A percentile compares a stretch with the other conserved stretches of the same genome.
These are phyloP conservation scores for Alnus glutinosa DNA, from an alignment of 306 rosid species.

Conservation along the genomic window DNA sequence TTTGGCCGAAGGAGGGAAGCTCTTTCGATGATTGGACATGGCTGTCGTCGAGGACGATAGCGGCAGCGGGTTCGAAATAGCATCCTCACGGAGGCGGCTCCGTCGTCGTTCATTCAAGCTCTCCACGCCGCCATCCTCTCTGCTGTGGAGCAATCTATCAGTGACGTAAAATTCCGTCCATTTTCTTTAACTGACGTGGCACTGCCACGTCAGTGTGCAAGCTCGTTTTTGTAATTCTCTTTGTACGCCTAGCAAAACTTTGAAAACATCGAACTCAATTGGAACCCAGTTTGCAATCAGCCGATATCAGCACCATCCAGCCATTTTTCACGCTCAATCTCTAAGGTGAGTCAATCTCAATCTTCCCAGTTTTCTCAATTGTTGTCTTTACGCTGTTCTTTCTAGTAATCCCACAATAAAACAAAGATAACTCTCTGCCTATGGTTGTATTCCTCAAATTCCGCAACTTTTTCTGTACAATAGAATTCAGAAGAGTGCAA, in stretches of 20 bases:
- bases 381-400: not conserved
- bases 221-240: too few relatives aligned
- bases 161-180: constrained; percentile 9
- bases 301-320: not conserved
- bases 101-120: constrained; percentile 84
- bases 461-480: constrained; percentile 23
- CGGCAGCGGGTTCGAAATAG: constrained; percentile 66
- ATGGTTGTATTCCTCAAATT: constrained; percentile 42
- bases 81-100: constrained; percentile 59
- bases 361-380: not conserved
- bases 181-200: too few relatives aligned
- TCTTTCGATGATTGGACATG: constrained; percentile 66
- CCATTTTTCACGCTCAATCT: not conserved
- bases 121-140: constrained; percentile 82
- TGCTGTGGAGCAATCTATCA: constrained; percentile 72
- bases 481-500: constrained; percentile 7
- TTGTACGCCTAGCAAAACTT: too few relatives aligned
- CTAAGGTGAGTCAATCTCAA: not conserved
- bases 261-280: too few relatives aligned
- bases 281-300: too few relatives aligned
- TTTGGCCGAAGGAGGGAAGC: constrained; percentile 72
- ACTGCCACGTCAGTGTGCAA: too few relatives aligned
- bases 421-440: not conserved
- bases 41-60: constrained; percentile 36
- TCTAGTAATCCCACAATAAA: not conserved